Evolutionary conservation across 768 basidiomycete genomes (phyloP).

Genomic region (Lentinula sp.): DNA sequence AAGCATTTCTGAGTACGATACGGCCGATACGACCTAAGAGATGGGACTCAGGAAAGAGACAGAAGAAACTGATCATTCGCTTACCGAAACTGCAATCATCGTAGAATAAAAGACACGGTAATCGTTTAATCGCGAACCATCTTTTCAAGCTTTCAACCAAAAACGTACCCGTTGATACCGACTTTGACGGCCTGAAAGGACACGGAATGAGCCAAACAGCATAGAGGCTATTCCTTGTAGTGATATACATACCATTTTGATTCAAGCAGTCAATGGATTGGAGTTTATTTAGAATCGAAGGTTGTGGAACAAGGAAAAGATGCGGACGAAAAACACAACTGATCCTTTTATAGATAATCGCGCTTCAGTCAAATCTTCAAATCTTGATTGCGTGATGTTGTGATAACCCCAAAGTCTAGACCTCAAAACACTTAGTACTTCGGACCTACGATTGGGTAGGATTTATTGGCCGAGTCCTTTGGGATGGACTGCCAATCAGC

Average conservation of each 20-base stretch:
- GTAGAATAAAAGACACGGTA: neutral
- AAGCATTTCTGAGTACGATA: constrained; percentile 94
- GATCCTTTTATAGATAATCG: constrained; percentile 9
- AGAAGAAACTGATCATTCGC: constrained; percentile 16
- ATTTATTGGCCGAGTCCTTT: neutral
- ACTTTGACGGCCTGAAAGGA: constrained; percentile 58
- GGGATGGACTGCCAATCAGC: neutral
- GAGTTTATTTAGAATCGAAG: neutral
- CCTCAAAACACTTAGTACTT: neutral
- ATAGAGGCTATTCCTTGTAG: neutral
- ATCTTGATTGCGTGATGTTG: neutral
- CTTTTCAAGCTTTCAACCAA: neutral
- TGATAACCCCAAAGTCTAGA: neutral
- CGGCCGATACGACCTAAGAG: constrained; percentile 93
- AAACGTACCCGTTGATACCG: constrained; percentile 90
- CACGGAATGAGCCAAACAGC: neutral
- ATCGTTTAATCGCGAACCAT: neutral
- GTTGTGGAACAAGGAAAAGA: neutral
- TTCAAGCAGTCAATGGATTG: neutral
- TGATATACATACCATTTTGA: constrained; percentile 6
- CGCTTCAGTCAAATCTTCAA: neutral
- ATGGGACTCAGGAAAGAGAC: constrained; percentile 7
- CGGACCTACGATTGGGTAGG: neutral
- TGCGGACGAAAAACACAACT: neutral
- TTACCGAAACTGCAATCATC: constrained; percentile 64